Evolutionary conservation across 169 alveolate species (phyloP).

Genomic region (Cryptosporidium meleagridis): DNA sequence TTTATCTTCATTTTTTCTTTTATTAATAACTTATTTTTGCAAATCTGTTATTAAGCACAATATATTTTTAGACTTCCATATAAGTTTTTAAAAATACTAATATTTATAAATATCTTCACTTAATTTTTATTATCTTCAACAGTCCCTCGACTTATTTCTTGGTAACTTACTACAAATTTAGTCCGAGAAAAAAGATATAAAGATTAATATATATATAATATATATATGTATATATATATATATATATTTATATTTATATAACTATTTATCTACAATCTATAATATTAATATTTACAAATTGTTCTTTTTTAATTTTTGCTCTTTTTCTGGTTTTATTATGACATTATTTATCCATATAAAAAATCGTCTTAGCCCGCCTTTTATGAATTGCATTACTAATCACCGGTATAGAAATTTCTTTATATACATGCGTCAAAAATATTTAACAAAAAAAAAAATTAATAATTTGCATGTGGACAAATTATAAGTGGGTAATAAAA

Average conservation of each 20-base stretch:
- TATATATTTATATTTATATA: background rate
- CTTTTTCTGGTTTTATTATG: conserved; percentile 36
- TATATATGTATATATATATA: too few species aligned
- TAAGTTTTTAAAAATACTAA: background rate
- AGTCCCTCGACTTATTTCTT: background rate
- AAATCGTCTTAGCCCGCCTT: conserved; percentile 66
- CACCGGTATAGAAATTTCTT: background rate
- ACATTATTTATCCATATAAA: conserved; percentile 34
- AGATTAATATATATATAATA: background rate
- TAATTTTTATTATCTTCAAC: background rate
- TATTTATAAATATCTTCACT: background rate
- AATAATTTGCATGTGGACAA: conserved; percentile 19
- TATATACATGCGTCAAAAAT: background rate
- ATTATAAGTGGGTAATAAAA: background rate
- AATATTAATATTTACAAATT: background rate
- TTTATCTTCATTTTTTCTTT: conserved; percentile 60
- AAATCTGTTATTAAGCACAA: background rate
- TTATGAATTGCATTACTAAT: background rate
- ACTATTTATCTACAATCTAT: background rate
- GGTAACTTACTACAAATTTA: background rate
- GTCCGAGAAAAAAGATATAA: background rate
- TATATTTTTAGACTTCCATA: background rate
- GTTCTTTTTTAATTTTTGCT: background rate
- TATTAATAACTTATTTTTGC: background rate
- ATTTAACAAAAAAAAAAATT: background rate